phyloP scores from a whole-genome alignment of 2,329 filamentous ascomycete species.

The Chrysoporthe austroafricana region DNA sequence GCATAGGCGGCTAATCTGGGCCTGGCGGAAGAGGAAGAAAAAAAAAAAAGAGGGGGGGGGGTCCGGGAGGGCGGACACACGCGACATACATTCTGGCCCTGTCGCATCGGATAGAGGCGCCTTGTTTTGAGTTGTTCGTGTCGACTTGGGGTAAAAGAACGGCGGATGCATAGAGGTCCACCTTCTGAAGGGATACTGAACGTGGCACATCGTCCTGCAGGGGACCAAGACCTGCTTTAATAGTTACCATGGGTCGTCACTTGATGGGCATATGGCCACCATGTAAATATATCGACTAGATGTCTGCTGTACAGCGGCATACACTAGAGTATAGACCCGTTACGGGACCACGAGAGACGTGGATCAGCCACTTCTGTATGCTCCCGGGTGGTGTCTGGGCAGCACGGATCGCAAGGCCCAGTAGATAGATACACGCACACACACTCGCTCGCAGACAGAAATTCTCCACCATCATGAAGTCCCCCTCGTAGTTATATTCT shows the following conservation, averaged over 20 bases:
- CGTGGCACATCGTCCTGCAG: slow-evolving; percentile 22
- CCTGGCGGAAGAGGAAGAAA: slow-evolving; percentile 40
- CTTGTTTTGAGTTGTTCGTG: slow-evolving; percentile 39
- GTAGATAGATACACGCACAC: too few species aligned
- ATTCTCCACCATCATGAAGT: too few species aligned
- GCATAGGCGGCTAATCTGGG: slow-evolving; percentile 50
- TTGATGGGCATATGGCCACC: slow-evolving; percentile 22
- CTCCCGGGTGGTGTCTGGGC: neutral
- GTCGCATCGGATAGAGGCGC: slow-evolving; percentile 28
- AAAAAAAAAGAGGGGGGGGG: slow-evolving; percentile 51
- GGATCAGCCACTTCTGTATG: neutral
- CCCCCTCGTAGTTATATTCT: too few species aligned
- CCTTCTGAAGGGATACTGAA: slow-evolving; percentile 12
- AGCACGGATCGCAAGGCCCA: too few species aligned
- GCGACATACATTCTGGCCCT: slow-evolving; percentile 51
- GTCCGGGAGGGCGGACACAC: slow-evolving; percentile 48
- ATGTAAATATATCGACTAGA: slow-evolving; percentile 35
- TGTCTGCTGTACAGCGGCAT: slow-evolving; percentile 38
- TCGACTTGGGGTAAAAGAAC: slow-evolving; percentile 40
- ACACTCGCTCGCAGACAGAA: too few species aligned
- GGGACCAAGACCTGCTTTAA: slow-evolving; percentile 20
- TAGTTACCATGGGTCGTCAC: slow-evolving; percentile 25
- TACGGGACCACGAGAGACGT: slow-evolving; percentile 15
- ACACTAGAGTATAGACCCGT: slow-evolving; percentile 27
- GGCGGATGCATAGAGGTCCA: slow-evolving; percentile 19